These are phyloP conservation scores for Curvularia lunata DNA, from an alignment of 2,329 filamentous ascomycete species.

Conservation along the genomic window DNA sequence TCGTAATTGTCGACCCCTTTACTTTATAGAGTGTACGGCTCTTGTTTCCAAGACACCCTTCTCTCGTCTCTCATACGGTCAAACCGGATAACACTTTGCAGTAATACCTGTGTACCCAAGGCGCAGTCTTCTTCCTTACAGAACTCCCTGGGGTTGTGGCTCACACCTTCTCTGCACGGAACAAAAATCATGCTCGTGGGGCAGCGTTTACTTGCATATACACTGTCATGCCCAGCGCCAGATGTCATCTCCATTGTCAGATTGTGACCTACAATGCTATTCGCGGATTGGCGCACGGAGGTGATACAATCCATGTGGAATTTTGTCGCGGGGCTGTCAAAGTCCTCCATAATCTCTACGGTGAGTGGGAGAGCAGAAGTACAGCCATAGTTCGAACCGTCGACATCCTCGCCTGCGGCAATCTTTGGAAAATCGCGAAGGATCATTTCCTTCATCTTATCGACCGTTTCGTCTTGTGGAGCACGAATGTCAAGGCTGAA, in stretches of 20 bases:
- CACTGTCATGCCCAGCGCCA: constrained; percentile 68
- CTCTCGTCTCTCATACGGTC: constrained; percentile 53
- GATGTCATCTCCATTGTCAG: constrained; percentile 62
- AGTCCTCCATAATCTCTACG: constrained; percentile 67
- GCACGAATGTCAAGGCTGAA: constrained; percentile 74
- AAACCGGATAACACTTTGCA: constrained; percentile 59
- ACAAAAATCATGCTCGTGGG: constrained; percentile 59
- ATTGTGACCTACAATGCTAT: constrained; percentile 60
- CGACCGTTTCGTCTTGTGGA: constrained; percentile 62
- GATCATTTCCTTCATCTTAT: constrained; percentile 63
- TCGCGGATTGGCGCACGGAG: constrained; percentile 67
- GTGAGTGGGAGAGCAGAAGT: constrained; percentile 58
- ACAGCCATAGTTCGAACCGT: constrained; percentile 53
- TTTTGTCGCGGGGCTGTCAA: constrained; percentile 61
- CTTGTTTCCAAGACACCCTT: constrained; percentile 38
- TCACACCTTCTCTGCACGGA: constrained; percentile 56
- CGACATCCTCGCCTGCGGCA: constrained; percentile 62
- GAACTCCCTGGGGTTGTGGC: constrained; percentile 57
- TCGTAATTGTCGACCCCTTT: not conserved
- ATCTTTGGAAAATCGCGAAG: constrained; percentile 65
- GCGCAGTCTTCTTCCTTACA: constrained; percentile 55
- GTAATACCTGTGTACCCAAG: constrained; percentile 56
- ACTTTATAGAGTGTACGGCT: constrained; percentile 30
- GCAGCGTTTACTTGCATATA: constrained; percentile 53
- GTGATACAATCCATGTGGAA: constrained; percentile 73